phyloP scores from a whole-genome alignment of 805 yeast genomes.

The Scheffersomyces coipomensis region DNA sequence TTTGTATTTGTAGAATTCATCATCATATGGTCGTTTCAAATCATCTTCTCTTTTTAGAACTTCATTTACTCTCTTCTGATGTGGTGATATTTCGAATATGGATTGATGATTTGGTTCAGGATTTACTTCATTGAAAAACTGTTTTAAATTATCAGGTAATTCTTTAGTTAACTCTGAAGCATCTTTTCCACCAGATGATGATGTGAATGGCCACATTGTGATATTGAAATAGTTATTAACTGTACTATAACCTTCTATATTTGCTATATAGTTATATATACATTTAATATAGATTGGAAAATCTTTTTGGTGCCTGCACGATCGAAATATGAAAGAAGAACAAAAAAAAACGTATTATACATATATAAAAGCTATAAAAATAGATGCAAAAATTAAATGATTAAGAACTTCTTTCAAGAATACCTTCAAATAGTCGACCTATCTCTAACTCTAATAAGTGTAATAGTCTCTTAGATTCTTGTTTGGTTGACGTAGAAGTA shows the following conservation, averaged over 20 bases:
- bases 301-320: too few relatives aligned
- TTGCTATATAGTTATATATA: too few relatives aligned
- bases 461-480: conserved; percentile 7
- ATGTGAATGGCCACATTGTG: conserved; percentile 33
- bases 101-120: conserved; percentile 24
- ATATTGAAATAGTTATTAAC: too few relatives aligned
- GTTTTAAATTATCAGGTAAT: conserved; percentile 30
- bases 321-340: too few relatives aligned
- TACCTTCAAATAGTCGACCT: conserved; percentile 38
- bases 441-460: conserved; percentile 33
- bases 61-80: conserved; percentile 24
- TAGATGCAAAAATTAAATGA: background rate
- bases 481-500: background rate
- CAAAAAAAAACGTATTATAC: too few relatives aligned
- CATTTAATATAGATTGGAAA: too few relatives aligned
- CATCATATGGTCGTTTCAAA: conserved; percentile 14
- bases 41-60: conserved; percentile 17
- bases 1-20: conserved; percentile 31
- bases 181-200: conserved; percentile 14
- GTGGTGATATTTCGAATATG: conserved; percentile 22
- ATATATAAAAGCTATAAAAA: too few relatives aligned
- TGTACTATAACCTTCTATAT: too few relatives aligned
- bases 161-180: conserved; percentile 29
- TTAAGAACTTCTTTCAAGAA: conserved; percentile 26
- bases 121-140: conserved; percentile 27